These are phyloP conservation scores for Phalaenopsis hybrid DNA, from an alignment of 116 monocot genomes.

Conservation along the genomic window DNA sequence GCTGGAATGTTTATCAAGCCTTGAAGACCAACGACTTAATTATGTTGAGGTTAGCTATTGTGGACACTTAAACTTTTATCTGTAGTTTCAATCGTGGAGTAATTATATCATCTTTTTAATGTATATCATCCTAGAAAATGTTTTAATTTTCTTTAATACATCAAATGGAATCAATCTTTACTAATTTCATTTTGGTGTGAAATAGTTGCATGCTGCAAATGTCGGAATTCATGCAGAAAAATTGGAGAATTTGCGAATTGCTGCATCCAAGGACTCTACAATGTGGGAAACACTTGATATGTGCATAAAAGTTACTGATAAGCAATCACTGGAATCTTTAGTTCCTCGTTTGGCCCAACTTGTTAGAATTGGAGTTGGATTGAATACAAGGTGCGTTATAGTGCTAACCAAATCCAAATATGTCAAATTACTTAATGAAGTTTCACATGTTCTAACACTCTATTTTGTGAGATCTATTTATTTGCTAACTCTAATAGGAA, in stretches of 20 bases:
- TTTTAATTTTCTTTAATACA: neutral
- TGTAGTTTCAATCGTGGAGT: neutral
- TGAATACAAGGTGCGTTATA: slow-evolving; percentile 78
- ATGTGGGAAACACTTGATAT: slow-evolving; percentile 99
- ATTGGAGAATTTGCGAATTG: slow-evolving; percentile 81
- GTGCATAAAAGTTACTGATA: slow-evolving; percentile 77
- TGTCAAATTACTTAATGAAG: neutral
- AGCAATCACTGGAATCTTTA: slow-evolving; percentile 52
- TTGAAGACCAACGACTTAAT: slow-evolving; percentile 95
- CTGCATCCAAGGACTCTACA: slow-evolving; percentile 87
- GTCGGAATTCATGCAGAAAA: slow-evolving; percentile 85
- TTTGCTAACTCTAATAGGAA: neutral
- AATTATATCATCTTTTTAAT: neutral
- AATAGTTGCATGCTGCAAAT: slow-evolving; percentile 81
- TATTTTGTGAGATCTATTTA: neutral
- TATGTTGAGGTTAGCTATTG: slow-evolving; percentile 80
- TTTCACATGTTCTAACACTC: neutral
- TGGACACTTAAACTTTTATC: neutral
- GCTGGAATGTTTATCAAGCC: slow-evolving; percentile 93
- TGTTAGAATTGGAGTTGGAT: slow-evolving; percentile 88
- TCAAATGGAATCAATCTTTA: neutral
- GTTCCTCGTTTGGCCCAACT: slow-evolving; percentile 86
- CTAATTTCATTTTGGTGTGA: neutral
- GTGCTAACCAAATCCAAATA: neutral
- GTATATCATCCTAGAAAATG: neutral